Evolutionary conservation across 164 flowering plant genomes (phyloP).

Genomic region (Vitis rupestris): DNA sequence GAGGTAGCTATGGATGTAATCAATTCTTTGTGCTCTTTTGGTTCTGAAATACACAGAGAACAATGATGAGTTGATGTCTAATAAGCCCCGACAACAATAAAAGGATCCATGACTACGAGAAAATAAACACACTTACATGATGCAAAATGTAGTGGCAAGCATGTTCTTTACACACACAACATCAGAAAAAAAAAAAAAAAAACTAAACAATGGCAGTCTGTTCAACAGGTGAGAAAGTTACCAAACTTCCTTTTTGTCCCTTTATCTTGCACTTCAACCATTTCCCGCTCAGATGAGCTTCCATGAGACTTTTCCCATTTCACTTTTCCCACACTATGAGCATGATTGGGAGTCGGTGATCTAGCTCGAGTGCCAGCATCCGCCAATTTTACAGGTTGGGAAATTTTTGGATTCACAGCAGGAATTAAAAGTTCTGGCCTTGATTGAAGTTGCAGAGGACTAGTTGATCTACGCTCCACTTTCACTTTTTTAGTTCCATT

Average conservation of each 20-base stretch:
- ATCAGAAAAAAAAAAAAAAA: background rate
- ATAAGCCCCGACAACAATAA: background rate
- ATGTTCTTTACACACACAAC: background rate
- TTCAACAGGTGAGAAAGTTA: conserved; percentile 22
- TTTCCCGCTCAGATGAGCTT: conserved; percentile 32
- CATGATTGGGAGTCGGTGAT: conserved; percentile 18
- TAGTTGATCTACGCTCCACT: conserved; percentile 26
- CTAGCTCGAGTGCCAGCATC: conserved; percentile 35
- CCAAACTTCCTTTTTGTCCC: conserved; percentile 71
- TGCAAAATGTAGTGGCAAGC: background rate
- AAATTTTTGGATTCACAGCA: conserved; percentile 39
- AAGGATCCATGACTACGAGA: background rate
- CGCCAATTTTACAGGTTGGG: conserved; percentile 31
- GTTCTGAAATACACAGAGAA: conserved; percentile 47
- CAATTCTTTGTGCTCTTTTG: conserved; percentile 69
- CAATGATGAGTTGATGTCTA: conserved; percentile 1
- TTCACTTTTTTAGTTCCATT: conserved; percentile 33
- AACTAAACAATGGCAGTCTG: background rate
- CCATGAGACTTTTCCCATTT: conserved; percentile 32
- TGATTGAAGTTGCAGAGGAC: conserved; percentile 32
- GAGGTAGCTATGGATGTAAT: conserved; percentile 49
- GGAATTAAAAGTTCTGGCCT: conserved; percentile 67
- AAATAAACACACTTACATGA: background rate
- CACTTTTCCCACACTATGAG: conserved; percentile 21
- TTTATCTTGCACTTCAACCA: conserved; percentile 34